A percentile compares a stretch with the other conserved stretches of the same genome.
These are phyloP conservation scores for Picocystis sp. DNA, from an alignment of 163 green algal species.

Conservation along the genomic window DNA sequence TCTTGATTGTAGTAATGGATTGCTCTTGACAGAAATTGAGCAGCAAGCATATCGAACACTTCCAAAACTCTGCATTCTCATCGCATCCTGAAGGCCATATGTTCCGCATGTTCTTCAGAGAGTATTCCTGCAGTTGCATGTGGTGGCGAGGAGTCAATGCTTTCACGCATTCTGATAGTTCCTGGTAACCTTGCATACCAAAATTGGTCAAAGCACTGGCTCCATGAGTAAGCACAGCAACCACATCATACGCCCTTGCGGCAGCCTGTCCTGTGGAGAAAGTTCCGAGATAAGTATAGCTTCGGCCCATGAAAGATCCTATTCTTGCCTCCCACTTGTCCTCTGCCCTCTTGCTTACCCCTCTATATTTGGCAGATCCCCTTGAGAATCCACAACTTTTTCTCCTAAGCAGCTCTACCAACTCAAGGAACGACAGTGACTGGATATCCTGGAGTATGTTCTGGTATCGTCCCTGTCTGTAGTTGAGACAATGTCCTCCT, in stretches of 20 bases:
- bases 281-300: slow-evolving; percentile 4
- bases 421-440: not conserved
- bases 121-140: too few species aligned
- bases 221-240: slow-evolving; percentile 17
- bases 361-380: slow-evolving; percentile 3
- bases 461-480: too few species aligned
- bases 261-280: slow-evolving; percentile 3
- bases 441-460: too few species aligned
- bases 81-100: too few species aligned
- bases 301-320: slow-evolving; percentile 3
- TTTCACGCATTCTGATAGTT: too few species aligned
- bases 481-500: too few species aligned
- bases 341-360: slow-evolving; percentile 3
- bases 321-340: slow-evolving; percentile 9
- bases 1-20: too few species aligned
- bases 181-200: slow-evolving; percentile 14
- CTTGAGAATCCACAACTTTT: slow-evolving; percentile 4
- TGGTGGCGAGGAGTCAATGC: too few species aligned
- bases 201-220: slow-evolving; percentile 26
- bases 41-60: too few species aligned
- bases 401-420: slow-evolving; percentile 10
- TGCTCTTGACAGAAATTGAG: too few species aligned
- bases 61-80: too few species aligned
- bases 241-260: slow-evolving; percentile 16
- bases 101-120: too few species aligned